Evolutionary conservation across 495 filamentous ascomycete species (phyloP), one percentile per base, ranked within the genome.

Genomic region (Melanomma pulvis-pyrius): DNA sequence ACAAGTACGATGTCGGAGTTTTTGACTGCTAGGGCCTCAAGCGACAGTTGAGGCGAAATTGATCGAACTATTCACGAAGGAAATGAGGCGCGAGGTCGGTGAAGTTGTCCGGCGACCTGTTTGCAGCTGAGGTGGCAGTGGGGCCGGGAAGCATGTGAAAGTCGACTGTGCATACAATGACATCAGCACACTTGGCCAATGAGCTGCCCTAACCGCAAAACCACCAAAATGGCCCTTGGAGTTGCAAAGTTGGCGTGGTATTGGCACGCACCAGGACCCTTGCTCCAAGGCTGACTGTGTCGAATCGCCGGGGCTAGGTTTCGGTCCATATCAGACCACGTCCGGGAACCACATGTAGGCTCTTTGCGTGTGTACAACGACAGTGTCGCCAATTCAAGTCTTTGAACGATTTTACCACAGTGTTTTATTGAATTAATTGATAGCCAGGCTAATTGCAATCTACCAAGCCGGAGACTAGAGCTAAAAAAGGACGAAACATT

Each of bases 131-230:
- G 22, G 59, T 29, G 59, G 47, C 48, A 21, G 47, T 62, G 59
- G 59, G 59, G 48, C 59, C 48, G 59, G 26, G 36, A 36, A 17
- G 57, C 59, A 62, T 62, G 59, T 62, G 59, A 62, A 62, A 53
- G 48, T 53, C 29, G 59, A 19, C 25, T 48, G 24, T 13, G 59
- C 48, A 41, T 46, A 17, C 3, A 54, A 62, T 62, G 59, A 54
- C 59, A 52, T 53, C 59, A 52, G 47, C 46, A 52, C 50, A 9
- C 17, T 24, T 24, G 54, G 19, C 54, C 26, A 57, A 34, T 41
- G 32, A 34, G 30, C 8, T 19, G 19, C 5, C 19, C 8, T 36
- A 36, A 1, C 19, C 17, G 11, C 36, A 19, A 29, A 24, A 4
- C 25, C 25, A 26, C 6, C 5, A 11, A 22, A 32, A 11, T 13